Percentiles rank a stretch among this genome's conserved stretches.
These are phyloP conservation scores for Neonectria sp. DNA, from an alignment of 2,329 filamentous ascomycete genomes.

Conservation along the genomic window DNA sequence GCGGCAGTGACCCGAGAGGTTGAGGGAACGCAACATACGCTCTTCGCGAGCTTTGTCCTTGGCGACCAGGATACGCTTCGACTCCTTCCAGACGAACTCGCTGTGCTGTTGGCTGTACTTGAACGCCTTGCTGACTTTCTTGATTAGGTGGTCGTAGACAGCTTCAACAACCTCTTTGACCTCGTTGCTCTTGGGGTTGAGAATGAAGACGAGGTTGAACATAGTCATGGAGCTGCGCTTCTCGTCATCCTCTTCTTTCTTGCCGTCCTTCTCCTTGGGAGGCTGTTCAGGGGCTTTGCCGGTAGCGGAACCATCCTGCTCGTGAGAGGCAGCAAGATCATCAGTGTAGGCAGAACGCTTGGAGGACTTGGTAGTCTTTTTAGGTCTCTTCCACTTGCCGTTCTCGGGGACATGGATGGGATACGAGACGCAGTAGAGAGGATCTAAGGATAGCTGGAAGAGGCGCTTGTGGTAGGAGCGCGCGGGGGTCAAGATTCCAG, in stretches of 20 bases:
- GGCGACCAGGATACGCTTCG: slow-evolving; percentile 83
- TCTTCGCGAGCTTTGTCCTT: slow-evolving; percentile 87
- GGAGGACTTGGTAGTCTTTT: slow-evolving; percentile 63
- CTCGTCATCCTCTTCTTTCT: slow-evolving; percentile 63
- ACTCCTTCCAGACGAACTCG: slow-evolving; percentile 93
- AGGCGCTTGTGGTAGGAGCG: slow-evolving; percentile 83
- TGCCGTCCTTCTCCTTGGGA: slow-evolving; percentile 46
- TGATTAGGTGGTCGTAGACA: slow-evolving; percentile 89
- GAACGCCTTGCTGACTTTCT: slow-evolving; percentile 92
- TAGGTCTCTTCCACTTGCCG: slow-evolving; percentile 81
- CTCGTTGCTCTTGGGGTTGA: slow-evolving; percentile 85
- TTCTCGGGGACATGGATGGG: slow-evolving; percentile 87
- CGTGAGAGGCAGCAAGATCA: slow-evolving; percentile 49
- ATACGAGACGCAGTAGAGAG: slow-evolving; percentile 85
- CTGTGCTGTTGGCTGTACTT: slow-evolving; percentile 93
- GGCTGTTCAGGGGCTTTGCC: slow-evolving; percentile 47
- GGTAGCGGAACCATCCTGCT: slow-evolving; percentile 45
- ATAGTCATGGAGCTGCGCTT: slow-evolving; percentile 87
- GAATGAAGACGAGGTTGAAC: slow-evolving; percentile 97
- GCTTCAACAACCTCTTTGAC: slow-evolving; percentile 81
- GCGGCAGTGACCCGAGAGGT: not conserved
- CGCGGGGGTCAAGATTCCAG: slow-evolving; percentile 83
- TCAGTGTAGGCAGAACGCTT: slow-evolving; percentile 54
- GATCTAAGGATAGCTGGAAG: slow-evolving; percentile 87
- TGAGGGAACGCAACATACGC: slow-evolving; percentile 56